Evolutionary conservation across 116 monocot genomes (phyloP).

Genomic region (Zostera marina): DNA sequence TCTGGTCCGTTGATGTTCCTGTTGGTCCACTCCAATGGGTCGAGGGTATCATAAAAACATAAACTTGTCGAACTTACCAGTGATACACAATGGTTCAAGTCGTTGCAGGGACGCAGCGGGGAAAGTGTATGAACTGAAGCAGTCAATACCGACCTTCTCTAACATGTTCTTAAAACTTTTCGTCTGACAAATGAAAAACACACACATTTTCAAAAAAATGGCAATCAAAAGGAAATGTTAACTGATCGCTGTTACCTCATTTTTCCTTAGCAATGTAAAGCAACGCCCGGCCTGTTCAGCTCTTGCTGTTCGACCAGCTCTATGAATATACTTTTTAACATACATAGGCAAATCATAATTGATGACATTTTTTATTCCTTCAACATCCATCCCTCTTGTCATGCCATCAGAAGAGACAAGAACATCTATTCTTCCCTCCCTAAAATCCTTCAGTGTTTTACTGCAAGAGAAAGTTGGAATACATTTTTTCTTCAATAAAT

Average conservation of each 20-base stretch:
- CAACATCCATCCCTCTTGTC: conserved; percentile 93
- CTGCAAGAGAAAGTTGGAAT: conserved; percentile 16
- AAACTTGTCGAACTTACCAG: conserved; percentile 18
- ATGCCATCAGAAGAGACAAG: conserved; percentile 84
- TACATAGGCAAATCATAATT: conserved; percentile 83
- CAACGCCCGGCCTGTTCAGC: conserved; percentile 65
- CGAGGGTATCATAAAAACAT: too few relatives aligned
- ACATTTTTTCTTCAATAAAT: too few relatives aligned
- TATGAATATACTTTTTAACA: conserved; percentile 77
- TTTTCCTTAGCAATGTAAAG: conserved; percentile 68
- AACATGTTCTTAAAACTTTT: conserved; percentile 49
- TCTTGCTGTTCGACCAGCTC: conserved; percentile 90
- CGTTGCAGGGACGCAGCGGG: conserved; percentile 27
- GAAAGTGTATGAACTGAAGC: conserved; percentile 22
- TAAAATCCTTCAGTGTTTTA: conserved; percentile 67
- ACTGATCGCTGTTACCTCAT: conserved; percentile 37
- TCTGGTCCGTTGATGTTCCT: too few relatives aligned
- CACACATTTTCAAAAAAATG: not conserved
- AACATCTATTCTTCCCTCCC: conserved; percentile 60
- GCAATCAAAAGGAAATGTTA: not conserved
- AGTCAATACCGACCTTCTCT: conserved; percentile 31
- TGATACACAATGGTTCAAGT: conserved; percentile 38
- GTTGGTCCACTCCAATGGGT: too few relatives aligned
- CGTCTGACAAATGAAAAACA: conserved; percentile 19
- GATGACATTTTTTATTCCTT: conserved; percentile 73